Evolutionary conservation across 2,329 filamentous ascomycete genomes (phyloP), one percentile per base, ranked within the genome.

Genomic region (Drechslerella dactyloides): DNA sequence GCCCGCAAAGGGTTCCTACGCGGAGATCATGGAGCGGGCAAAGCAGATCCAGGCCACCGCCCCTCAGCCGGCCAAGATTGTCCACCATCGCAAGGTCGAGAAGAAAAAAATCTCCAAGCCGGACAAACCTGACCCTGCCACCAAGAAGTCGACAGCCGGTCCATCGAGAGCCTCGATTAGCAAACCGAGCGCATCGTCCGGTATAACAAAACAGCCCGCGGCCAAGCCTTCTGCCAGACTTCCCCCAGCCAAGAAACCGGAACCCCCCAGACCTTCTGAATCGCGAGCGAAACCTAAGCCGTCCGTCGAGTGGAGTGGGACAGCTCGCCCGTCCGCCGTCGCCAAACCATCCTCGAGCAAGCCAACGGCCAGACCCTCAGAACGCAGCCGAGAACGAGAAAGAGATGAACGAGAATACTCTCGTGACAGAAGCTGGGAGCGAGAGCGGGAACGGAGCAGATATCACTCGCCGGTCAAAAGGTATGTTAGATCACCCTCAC

Each of bases 11-110:
- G 55, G 55, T n/a, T 72, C 68, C 17, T 72, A 72, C 11, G 68
- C 68, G 1, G 68, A 72, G 15, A 72, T 72, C 21, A 65, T 72
- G 60, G 68, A 72, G 51, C 44, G 68, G 10, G 68, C 68, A 11
- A 72, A 72, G 42, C 68, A 72, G 27, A 54, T 72, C 15, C 68
- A 72, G 17, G 68, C 68, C 8, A 61, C 68, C 13, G 46, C 55
- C 21, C 21, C 60, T 7, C 44, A 30, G 7, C 60, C 68, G 17
- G 48, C 68, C n/a, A 72, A 72, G 68, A 72, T 72, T 33, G 44
- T 72, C 33, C 68, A 72, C 51, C 65, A 72, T 33, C 62, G 50
- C 27, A 72, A 72, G 19, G 60, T 65, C 2, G 68, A 72, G 55
- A 64, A 63, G 50, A 72, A 72, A 50, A 72, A 65, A 42, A 51